Evolutionary conservation across 495 filamentous ascomycete species (phyloP), one percentile per base, ranked within the genome.

Genomic region (Neurospora sp.): DNA sequence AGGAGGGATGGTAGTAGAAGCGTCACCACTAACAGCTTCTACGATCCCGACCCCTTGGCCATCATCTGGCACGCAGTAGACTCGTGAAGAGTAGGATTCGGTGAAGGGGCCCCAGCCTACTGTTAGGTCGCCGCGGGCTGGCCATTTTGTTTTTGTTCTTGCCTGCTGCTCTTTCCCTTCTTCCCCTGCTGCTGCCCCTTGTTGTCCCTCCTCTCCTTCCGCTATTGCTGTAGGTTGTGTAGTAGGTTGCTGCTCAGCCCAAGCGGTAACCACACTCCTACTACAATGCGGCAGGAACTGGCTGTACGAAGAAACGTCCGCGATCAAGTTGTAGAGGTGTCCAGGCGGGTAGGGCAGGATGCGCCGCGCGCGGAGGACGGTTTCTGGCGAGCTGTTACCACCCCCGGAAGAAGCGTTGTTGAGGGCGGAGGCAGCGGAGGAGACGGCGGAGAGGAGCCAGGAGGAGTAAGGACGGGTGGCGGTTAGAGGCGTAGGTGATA

Each of bases 211-310:
- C n/a, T 20, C n/a, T 9, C 18, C 9, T n/a, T 41, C 37, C 40
- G 48, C 16, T 12, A 68, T 41, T n/a, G 40, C 68, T 84, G 42
- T n/a, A 4, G 35, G 35, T 37, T 41, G 41, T 16, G 16, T n/a
- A 9, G 42, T 35, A 35, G 31, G 31, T 35, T 37, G 42, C 7
- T 46, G 42, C 7, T 46, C 42, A 3, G 83, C 80, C 86, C 86
- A 88, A 35, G 73, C 74, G 6, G 93, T 97, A 3, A 97, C 92
- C 40, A 81, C 85, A 2, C 91, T 93, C 8, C 84, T 83, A 14
- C 85, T 84, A 81, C 94, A 94, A 88, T 96, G 96, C 10, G 95
- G 95, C 40, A 97, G 88, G 88, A 96, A 98, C 74, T 83, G 77
- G 53, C 82, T 81, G 89, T 98, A 99, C 76, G 87, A 88, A 80